These are phyloP conservation scores for Raddia guianensis DNA, from an alignment of 176 grass and related monocot genomes.

Conservation along the genomic window DNA sequence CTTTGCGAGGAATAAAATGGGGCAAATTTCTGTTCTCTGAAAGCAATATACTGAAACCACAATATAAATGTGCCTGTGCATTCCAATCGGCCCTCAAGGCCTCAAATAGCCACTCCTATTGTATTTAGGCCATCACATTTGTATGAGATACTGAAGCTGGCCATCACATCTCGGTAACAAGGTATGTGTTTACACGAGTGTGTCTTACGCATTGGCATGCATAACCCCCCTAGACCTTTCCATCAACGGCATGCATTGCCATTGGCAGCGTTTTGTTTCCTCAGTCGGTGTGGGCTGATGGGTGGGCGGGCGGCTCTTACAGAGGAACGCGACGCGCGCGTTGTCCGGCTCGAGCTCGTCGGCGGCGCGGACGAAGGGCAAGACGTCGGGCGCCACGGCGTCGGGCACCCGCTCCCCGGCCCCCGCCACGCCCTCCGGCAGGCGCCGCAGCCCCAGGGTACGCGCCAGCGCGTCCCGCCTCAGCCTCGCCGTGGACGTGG, in stretches of 20 bases:
- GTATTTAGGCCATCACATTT: not conserved
- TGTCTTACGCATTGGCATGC: not conserved
- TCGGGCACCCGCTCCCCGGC: constrained; percentile 46
- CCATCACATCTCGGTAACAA: constrained; percentile 1
- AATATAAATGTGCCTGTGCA: not conserved
- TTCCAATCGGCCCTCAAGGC: not conserved
- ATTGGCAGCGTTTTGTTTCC: not conserved
- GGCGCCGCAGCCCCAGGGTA: constrained; percentile 50
- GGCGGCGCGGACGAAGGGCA: constrained; percentile 60
- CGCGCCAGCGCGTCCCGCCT: constrained; percentile 40
- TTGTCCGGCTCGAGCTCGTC: constrained; percentile 49
- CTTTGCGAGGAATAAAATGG: not conserved
- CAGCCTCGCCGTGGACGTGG: constrained; percentile 16
- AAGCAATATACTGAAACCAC: constrained; percentile 17
- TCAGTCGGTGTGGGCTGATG: not conserved
- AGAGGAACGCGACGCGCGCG: constrained; percentile 53
- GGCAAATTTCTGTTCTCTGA: not conserved
- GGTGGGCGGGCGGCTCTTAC: constrained; percentile 13
- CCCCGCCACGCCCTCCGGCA: constrained; percentile 37
- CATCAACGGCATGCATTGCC: not conserved
- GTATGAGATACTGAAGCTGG: not conserved
- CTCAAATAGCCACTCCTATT: not conserved
- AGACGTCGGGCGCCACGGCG: constrained; percentile 47
- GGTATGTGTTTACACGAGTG: not conserved
- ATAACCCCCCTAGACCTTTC: not conserved